Base-by-base conservation (phyloP, 1,139 yeast species). In the Schwanniomyces etchellsii region DNA sequence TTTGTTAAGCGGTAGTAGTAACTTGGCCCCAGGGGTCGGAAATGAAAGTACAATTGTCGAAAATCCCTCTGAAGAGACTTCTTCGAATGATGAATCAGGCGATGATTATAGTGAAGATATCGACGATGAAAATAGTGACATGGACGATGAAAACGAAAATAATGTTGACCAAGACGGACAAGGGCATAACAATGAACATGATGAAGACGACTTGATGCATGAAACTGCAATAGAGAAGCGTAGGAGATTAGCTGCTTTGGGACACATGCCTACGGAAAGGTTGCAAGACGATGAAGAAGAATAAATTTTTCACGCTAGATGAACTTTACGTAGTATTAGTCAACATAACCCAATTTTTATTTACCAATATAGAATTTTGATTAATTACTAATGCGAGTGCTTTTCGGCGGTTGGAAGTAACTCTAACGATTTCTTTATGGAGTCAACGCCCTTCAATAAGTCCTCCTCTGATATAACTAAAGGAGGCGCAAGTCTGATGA, bases 401-500 rank as follows among this genome's bases (percentile, higher is more conserved):
- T 60, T 62, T 38, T 64, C 60, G 36, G 74, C 80, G 38, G 50
- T 67, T 40, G 85, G 82, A 42, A 81, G 70, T 37, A 71, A 72
- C 34, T 52, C 55, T 50, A 88, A 72, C 14, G 88, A 69, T 42
- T 67, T 52, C 52, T 71, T 71, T 48, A 89, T 88, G 32, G 80
- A 71, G 13, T 73, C 80, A 35, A 88, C 81, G 47, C 96, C 96
- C 64, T 75, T 80, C 44, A 76, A 59, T 50, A 89, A 68, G 51
- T 91, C 96, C 47, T 81, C 91, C 54, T 86, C 84, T 24, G 91
- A 74, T 44, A 89, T 89, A 30, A 88, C 93, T 58, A 89, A 69
- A 14, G 98, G 97, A 35, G 98, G 98, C 5, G 97, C 96, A 55
- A 89, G 70, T 65, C 98, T 81, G 54, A 89, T 89, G 48, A 91